Percentiles rank a stretch among this genome's conserved stretches.
These are phyloP conservation scores for Inonotus obliquus DNA, from an alignment of 1,284 basidiomycete species.

Conservation along the genomic window DNA sequence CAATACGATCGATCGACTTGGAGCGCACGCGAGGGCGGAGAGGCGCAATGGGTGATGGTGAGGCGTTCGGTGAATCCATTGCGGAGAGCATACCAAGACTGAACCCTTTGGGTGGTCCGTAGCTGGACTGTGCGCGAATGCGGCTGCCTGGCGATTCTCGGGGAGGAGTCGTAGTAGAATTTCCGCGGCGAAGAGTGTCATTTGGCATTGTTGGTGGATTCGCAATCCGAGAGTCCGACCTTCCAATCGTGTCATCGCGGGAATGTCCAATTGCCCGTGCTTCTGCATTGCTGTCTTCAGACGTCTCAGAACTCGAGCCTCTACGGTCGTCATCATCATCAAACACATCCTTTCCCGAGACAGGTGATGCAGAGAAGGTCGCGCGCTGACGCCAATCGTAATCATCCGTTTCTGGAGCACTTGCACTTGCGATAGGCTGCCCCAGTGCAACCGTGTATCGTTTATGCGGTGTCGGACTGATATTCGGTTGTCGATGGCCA, in stretches of 20 bases:
- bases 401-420: constrained; percentile 33
- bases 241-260: constrained; percentile 62
- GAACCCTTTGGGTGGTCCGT: constrained; percentile 29
- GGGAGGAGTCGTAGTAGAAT: constrained; percentile 3
- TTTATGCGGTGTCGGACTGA: constrained; percentile 59
- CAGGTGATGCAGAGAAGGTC: constrained; percentile 37
- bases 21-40: constrained; percentile 45
- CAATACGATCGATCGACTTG: constrained; percentile 47
- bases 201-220: constrained; percentile 17
- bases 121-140: constrained; percentile 48
- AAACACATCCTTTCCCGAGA: constrained; percentile 28
- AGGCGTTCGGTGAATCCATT: constrained; percentile 26
- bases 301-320: constrained; percentile 27
- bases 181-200: constrained; percentile 14
- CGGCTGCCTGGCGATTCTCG: constrained; percentile 26
- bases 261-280: constrained; percentile 24
- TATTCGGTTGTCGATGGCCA: constrained; percentile 37
- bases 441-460: constrained; percentile 80
- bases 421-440: constrained; percentile 50
- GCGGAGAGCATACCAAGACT: constrained; percentile 20
- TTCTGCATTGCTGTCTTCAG: constrained; percentile 29
- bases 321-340: constrained; percentile 20
- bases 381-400: constrained; percentile 23
- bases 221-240: constrained; percentile 22
- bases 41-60: constrained; percentile 34